Evolutionary conservation across 305 asterid genomes (phyloP), one percentile per base, ranked within the genome.

Genomic region (Fraxinus xanthoxyloides): DNA sequence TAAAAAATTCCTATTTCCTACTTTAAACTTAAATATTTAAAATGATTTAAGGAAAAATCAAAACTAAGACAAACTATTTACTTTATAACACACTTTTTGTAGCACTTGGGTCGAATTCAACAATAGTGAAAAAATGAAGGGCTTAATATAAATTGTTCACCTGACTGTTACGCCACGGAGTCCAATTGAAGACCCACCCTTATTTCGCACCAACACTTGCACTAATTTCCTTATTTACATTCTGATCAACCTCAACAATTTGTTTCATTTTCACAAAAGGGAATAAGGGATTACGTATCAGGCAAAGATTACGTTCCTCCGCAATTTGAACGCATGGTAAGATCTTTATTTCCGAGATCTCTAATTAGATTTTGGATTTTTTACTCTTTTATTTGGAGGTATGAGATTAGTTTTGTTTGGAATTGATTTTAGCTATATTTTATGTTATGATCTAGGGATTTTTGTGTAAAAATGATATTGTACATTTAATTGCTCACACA

Each of bases 221-320:
- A 61, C 15, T 61, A 61, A 19, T 19, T 61, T 23, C 15, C 12
- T 23, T 26, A 8, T 61, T 61, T 23, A 12, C 3, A 7, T 0
- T 2, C 70, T 12, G 70, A 21, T 61, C 72, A 13, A 63, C 10
- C 32, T 63, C 34, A 8, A 23, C 32, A 5, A 19, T 59, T 72
- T n/a, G n/a, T 26, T 31, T n/a, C 32, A 3, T 9, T 26, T 23
- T 43, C n/a, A 15, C 21, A 7, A 34, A 23, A 43, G 40, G 19
- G 74, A 78, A 48, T 82, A 70, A 87, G 88, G 93, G 92, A 83
- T 77, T 83, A 10, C 82, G 90, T 83, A 21, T 81, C 85, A 28
- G 91, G 87, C 70, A 89, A 85, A 76, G 91, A 80, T 75, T 87
- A 81, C 28, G 84, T 17, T 63, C 32, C 32, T 63, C 17, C 15